Conservation (phyloP, 129 eudicot species). For the Flaveria sonorensis region DNA sequence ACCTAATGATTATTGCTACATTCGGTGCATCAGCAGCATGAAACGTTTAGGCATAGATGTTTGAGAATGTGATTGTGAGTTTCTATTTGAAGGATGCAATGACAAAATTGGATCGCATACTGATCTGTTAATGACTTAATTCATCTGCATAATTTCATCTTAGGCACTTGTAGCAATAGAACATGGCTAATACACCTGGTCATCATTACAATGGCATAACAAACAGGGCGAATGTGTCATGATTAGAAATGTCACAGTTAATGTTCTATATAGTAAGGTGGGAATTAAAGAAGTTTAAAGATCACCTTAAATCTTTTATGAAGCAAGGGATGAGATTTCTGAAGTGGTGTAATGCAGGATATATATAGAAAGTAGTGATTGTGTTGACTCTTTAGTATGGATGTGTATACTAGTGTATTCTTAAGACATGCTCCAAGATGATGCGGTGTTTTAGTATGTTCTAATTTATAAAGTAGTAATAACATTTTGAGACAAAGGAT, state of each 20-base stretch:
- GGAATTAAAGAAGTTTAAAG: background rate
- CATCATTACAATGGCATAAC: background rate
- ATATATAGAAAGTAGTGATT: background rate
- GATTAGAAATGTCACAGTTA: background rate
- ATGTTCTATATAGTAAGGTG: background rate
- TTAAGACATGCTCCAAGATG: background rate
- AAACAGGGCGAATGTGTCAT: background rate
- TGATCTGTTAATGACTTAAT: background rate
- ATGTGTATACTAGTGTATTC: background rate
- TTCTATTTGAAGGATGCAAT: slow-evolving; percentile 6
- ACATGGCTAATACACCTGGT: background rate
- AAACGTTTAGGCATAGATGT: background rate
- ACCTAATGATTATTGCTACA: background rate
- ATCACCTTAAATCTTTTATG: background rate
- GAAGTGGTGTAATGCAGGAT: background rate
- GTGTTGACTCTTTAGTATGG: background rate
- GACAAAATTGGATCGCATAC: background rate
- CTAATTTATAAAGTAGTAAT: background rate
- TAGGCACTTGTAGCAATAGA: background rate
- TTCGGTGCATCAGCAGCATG: background rate
- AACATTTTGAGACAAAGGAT: background rate
- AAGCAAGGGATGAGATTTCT: background rate
- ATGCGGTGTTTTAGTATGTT: background rate
- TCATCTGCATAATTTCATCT: background rate
- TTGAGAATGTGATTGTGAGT: background rate